These are phyloP conservation scores for Tolypocladium paradoxum DNA, from an alignment of 2,329 filamentous ascomycete genomes.

Conservation along the genomic window DNA sequence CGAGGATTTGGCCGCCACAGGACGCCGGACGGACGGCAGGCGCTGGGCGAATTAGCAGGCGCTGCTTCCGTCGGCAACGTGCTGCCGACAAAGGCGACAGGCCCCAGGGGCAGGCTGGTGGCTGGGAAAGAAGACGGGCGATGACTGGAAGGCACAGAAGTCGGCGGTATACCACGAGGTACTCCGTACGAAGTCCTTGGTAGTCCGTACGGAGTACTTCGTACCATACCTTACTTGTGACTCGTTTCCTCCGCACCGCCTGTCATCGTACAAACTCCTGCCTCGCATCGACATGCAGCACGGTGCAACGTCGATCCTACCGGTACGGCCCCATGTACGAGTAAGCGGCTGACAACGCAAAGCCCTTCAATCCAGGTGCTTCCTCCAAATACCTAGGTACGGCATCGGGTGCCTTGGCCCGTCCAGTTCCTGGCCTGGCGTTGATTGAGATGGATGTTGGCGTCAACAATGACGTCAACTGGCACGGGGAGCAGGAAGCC, in stretches of 20 bases:
- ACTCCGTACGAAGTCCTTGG: too few relatives aligned
- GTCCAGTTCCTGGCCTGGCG: background rate
- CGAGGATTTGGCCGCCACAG: slow-evolving; percentile 4
- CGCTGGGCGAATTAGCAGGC: background rate
- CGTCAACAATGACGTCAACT: background rate
- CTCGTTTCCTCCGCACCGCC: background rate
- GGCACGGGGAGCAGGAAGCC: background rate
- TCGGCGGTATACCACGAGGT: too few relatives aligned
- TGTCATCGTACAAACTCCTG: background rate
- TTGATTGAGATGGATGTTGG: background rate
- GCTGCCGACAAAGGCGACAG: background rate
- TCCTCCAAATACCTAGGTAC: background rate
- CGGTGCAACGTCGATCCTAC: background rate
- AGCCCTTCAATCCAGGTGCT: too few relatives aligned
- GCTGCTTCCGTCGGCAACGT: background rate
- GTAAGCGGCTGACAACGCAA: too few relatives aligned
- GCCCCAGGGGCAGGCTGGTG: background rate
- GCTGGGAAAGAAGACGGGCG: background rate
- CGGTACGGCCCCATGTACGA: background rate
- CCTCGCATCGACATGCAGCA: background rate
- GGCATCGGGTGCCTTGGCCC: background rate
- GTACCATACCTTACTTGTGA: too few relatives aligned
- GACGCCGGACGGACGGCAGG: background rate
- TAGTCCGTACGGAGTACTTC: too few relatives aligned
- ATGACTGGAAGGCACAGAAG: background rate